Base-by-base conservation (phyloP, 2,329 filamentous ascomycete species). In the Neurospora crassa region DNA sequence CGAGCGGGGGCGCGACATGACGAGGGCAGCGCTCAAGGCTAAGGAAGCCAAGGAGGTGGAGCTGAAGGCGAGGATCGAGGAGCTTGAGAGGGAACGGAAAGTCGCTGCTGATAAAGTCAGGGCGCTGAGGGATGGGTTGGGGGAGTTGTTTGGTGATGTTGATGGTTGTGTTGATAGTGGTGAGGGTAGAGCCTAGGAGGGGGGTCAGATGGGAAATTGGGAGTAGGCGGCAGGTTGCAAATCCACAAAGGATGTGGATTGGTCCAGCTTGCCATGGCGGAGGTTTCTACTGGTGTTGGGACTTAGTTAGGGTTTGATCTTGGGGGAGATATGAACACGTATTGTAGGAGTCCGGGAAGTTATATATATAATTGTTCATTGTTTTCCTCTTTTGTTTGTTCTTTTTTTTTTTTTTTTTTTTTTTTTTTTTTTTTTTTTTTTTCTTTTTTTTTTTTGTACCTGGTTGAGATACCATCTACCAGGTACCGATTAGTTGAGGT, bases 1-100 rank as follows among this genome's bases (percentile, higher is more conserved):
- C 16, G 68, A 74, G 69, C 68, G 69, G 2, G 72, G 70, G 5
- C 72, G 75, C 5, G 73, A 76, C 18, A 67, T 71, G 41, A 70
- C 71, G 3, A 82, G 92, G n/a, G 79, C 86, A 10, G 86, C 85
- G 4, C 77, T 92, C 42, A 89, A 88, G 77, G 83, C 84, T 5
- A 90, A 89, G 74, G 90, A 95, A 40, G 76, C 76, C 16, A 43
- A 67, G 29, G 69, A 76, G 10, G 72, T 67, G 1, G 71, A 72
- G 70, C 71, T 77, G 40, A 70, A 72, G 73, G 73, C 67, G 34
- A 71, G 69, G 12, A 70, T 75, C 5, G 71, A 24, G 1, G 37
- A 45, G 20, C 70, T 77, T 20, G 74, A 76, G 73, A 67, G 29
- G 7, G 72, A 74, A 43, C 63, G 74, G 68, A 67, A 29, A 20